phyloP scores from a whole-genome alignment of 805 yeast species.

The Cyberlindnera amylophila region DNA sequence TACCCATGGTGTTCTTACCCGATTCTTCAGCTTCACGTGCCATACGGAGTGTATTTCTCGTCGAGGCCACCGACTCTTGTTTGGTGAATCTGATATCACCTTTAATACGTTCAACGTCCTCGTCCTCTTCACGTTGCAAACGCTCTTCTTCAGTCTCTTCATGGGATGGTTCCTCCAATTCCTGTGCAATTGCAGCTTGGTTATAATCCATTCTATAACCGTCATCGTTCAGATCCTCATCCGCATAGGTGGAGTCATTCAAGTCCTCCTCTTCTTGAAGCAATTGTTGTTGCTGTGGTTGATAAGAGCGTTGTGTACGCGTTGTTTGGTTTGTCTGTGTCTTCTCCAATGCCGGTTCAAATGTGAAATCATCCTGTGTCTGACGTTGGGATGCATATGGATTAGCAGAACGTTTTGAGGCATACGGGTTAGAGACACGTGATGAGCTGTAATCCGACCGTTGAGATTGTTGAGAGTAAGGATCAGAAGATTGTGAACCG shows the following conservation, averaged over 20 bases:
- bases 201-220: constrained; percentile 25
- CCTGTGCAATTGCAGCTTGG: constrained; percentile 31
- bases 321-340: constrained; percentile 8
- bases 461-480: neutral
- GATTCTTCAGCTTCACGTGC: constrained; percentile 70
- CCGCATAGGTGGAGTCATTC: constrained; percentile 19
- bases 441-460: constrained; percentile 4
- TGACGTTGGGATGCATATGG: constrained; percentile 6
- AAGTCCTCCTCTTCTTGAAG: constrained; percentile 11
- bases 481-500: neutral
- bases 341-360: constrained; percentile 11
- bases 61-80: constrained; percentile 80
- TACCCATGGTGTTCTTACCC: constrained; percentile 81
- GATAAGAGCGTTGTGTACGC: constrained; percentile 10
- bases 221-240: constrained; percentile 30
- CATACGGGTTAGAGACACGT: constrained; percentile 6
- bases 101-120: constrained; percentile 82
- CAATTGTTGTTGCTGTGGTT: constrained; percentile 9
- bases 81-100: constrained; percentile 79
- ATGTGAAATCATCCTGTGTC: constrained; percentile 7
- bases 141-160: constrained; percentile 28
- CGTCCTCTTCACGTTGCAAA: constrained; percentile 61
- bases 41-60: constrained; percentile 74
- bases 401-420: constrained; percentile 3
- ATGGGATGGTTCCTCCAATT: constrained; percentile 26